A percentile compares a stretch with the other conserved stretches of the same genome.
Evolutionary conservation across 2,329 filamentous ascomycete species (phyloP).

Genomic region (Aspergillus chevalieri): DNA sequence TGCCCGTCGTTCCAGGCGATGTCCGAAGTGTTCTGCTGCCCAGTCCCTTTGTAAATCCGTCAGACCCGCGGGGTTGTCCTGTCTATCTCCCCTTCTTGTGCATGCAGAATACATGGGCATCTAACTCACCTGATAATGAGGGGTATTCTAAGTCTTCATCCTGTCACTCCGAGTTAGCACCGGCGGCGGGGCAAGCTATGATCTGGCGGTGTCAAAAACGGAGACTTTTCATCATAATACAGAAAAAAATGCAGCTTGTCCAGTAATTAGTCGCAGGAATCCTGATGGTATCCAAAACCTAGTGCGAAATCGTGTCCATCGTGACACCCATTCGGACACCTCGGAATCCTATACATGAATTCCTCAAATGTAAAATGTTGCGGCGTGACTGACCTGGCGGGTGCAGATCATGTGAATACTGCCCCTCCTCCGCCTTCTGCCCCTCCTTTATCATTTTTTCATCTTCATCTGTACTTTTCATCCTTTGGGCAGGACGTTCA

Average conservation of each 20-base stretch:
- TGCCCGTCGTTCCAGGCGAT: constrained; percentile 5
- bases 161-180: not conserved
- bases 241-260: not conserved
- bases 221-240: not conserved
- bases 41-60: not conserved
- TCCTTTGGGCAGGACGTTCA: not conserved
- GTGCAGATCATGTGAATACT: constrained; percentile 16
- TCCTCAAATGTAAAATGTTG: not conserved
- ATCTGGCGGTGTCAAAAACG: constrained; percentile 13
- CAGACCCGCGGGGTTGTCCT: not conserved
- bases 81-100: constrained; percentile 9
- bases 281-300: not conserved
- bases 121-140: constrained; percentile 9
- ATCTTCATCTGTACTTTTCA: not conserved
- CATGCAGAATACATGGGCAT: constrained; percentile 20
- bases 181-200: constrained; percentile 3
- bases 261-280: not conserved
- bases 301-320: constrained; percentile 21
- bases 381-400: not conserved
- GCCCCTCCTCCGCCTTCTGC: not conserved
- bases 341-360: constrained; percentile 15
- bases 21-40: constrained; percentile 3
- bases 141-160: not conserved
- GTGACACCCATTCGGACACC: constrained; percentile 27
- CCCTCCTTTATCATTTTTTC: not conserved